A percentile compares a stretch with the other conserved stretches of the same genome.
Evolutionary conservation across 2,329 filamentous ascomycete genomes (phyloP).

Genomic region (Arthroderma sp.): DNA sequence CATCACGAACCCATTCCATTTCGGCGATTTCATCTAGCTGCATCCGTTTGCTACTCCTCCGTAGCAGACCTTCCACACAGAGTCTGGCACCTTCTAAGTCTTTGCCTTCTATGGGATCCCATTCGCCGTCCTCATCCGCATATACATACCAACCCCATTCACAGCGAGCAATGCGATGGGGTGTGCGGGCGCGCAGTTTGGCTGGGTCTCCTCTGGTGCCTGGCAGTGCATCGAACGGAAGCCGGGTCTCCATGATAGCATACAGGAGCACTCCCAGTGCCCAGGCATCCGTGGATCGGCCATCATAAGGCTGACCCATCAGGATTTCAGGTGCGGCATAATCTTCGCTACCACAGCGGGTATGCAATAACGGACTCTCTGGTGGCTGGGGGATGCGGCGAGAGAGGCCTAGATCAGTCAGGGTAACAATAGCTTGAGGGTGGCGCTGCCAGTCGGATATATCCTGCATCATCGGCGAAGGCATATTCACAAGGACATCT

Average conservation of each 20-base stretch:
- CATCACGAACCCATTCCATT: constrained; percentile 62
- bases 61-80: constrained; percentile 72
- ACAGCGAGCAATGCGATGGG: constrained; percentile 85
- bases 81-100: constrained; percentile 62
- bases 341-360: constrained; percentile 88
- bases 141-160: constrained; percentile 93
- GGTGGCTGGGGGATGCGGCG: constrained; percentile 59
- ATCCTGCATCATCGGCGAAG: constrained; percentile 52
- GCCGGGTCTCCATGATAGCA: constrained; percentile 77
- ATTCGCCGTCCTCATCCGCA: constrained; percentile 71
- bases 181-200: constrained; percentile 66
- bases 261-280: constrained; percentile 87
- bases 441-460: constrained; percentile 59
- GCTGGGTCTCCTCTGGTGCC: constrained; percentile 58
- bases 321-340: constrained; percentile 95
- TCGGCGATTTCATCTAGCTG: constrained; percentile 58
- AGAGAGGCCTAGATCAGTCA: constrained; percentile 85
- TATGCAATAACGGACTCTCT: constrained; percentile 78
- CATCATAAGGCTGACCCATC: constrained; percentile 89
- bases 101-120: constrained; percentile 55
- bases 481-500: constrained; percentile 88
- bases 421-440: constrained; percentile 68
- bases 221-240: constrained; percentile 85
- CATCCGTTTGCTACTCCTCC: constrained; percentile 68
- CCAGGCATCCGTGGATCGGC: constrained; percentile 85